Conservation (phyloP, 169 alveolate genomes). For the Theileria annulata region DNA sequence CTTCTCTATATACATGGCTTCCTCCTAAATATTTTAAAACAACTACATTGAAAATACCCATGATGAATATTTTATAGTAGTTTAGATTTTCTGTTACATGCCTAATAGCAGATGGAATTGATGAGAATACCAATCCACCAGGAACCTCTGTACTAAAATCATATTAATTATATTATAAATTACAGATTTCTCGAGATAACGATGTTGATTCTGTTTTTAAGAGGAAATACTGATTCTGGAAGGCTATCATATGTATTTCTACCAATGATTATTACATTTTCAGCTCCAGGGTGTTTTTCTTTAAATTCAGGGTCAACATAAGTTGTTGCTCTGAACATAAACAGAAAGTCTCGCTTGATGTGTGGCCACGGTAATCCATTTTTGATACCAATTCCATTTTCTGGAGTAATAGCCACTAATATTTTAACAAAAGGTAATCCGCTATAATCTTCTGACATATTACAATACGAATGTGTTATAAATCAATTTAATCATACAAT, state of each 20-base stretch:
- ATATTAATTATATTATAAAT: not conserved
- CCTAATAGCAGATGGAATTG: constrained; percentile 67
- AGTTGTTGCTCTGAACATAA: constrained; percentile 81
- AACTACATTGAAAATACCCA: constrained; percentile 44
- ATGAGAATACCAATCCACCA: constrained; percentile 58
- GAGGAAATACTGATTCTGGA: constrained; percentile 83
- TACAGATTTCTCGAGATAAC: constrained; percentile 81
- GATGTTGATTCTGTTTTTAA: constrained; percentile 85
- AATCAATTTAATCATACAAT: not conserved
- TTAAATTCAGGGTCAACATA: constrained; percentile 31
- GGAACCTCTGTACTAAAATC: constrained; percentile 48
- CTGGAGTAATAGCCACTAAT: constrained; percentile 50
- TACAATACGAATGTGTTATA: not conserved
- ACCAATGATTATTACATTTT: constrained; percentile 94
- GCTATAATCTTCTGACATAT: constrained; percentile 13
- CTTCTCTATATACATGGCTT: constrained; percentile 77
- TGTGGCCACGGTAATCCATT: constrained; percentile 89
- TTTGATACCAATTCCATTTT: constrained; percentile 85
- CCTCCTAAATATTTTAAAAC: constrained; percentile 83
- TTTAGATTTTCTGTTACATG: constrained; percentile 35
- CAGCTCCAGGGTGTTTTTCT: constrained; percentile 28
- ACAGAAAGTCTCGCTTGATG: constrained; percentile 81
- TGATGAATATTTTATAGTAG: constrained; percentile 72
- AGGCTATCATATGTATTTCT: constrained; percentile 93
- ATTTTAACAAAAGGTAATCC: constrained; percentile 46